Percentiles rank a stretch among this genome's conserved stretches.
These are phyloP conservation scores for Cucurbita moschata DNA, from an alignment of 306 rosid species.

Conservation along the genomic window DNA sequence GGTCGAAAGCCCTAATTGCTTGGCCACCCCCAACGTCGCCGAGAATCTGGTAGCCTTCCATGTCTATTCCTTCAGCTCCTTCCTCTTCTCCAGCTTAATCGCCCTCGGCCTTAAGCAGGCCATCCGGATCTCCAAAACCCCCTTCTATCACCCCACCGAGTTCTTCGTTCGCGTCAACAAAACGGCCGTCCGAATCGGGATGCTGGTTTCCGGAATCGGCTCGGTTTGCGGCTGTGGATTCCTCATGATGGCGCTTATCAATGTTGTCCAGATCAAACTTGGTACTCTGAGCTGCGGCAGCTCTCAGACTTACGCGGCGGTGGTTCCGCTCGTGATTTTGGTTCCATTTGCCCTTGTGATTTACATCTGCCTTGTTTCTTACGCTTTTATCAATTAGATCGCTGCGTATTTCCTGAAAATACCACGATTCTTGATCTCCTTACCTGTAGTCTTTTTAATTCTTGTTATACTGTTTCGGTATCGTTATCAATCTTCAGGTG, in stretches of 20 bases:
- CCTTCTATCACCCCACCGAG: conserved; percentile 34
- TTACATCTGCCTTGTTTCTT: conserved; percentile 6
- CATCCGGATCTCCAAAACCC: conserved; percentile 40
- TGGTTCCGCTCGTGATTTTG: conserved; percentile 7
- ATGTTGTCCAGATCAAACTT: conserved; percentile 84
- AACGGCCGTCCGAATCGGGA: conserved; percentile 46
- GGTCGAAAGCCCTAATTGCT: conserved; percentile 20
- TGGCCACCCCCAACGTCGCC: conserved; percentile 40
- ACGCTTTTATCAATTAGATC: not conserved
- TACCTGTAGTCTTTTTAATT: too few relatives aligned
- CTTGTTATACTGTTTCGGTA: too few relatives aligned
- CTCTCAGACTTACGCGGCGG: not conserved
- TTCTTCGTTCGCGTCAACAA: conserved; percentile 38
- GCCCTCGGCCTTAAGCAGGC: conserved; percentile 81
- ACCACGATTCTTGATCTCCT: not conserved
- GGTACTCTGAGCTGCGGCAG: conserved; percentile 38
- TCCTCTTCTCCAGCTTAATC: conserved; percentile 91
- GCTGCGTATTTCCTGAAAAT: not conserved
- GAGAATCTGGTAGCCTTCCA: conserved; percentile 72
- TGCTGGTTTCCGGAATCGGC: conserved; percentile 64
- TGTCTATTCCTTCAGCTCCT: conserved; percentile 90
- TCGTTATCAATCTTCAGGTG: not conserved
- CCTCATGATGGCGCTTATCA: conserved; percentile 53
- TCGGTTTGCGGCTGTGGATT: conserved; percentile 54
- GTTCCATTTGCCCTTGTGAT: not conserved